These are phyloP conservation scores for Pseudogymnoascus destructans DNA, from an alignment of 2,329 filamentous ascomycete genomes.

Conservation along the genomic window DNA sequence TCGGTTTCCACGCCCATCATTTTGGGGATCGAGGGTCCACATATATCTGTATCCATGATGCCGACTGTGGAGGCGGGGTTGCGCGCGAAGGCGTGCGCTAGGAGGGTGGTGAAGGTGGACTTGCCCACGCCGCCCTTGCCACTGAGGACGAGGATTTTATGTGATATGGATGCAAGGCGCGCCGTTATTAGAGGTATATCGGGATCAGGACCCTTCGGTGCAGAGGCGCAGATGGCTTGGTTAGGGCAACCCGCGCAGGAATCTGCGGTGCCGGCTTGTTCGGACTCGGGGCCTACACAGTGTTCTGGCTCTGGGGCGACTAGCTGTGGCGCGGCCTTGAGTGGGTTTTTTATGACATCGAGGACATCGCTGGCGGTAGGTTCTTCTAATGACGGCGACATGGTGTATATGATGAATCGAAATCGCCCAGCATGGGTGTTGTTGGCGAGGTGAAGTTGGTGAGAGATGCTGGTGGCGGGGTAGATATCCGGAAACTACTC, in stretches of 20 bases:
- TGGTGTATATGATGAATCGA: slow-evolving; percentile 28
- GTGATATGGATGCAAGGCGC: slow-evolving; percentile 66
- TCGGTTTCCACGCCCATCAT: slow-evolving; percentile 97
- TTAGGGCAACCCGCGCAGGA: slow-evolving; percentile 93
- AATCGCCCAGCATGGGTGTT: background rate
- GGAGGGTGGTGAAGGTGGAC: slow-evolving; percentile 79
- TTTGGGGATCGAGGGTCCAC: slow-evolving; percentile 89
- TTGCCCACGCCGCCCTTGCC: slow-evolving; percentile 97
- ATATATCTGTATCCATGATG: slow-evolving; percentile 97
- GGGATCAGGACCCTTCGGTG: slow-evolving; percentile 88
- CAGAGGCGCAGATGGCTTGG: slow-evolving; percentile 85
- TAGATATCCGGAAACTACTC: background rate
- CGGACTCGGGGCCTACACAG: slow-evolving; percentile 80
- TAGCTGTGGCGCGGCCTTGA: slow-evolving; percentile 68
- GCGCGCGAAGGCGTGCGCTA: slow-evolving; percentile 78
- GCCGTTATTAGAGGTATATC: slow-evolving; percentile 81
- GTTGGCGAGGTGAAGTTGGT: background rate
- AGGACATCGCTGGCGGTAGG: slow-evolving; percentile 37
- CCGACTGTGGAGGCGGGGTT: slow-evolving; percentile 71
- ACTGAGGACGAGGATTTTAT: slow-evolving; percentile 85
- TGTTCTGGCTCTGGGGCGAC: slow-evolving; percentile 94
- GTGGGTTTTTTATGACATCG: slow-evolving; percentile 60
- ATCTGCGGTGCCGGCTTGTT: slow-evolving; percentile 57
- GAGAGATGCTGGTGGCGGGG: background rate
- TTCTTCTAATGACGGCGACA: slow-evolving; percentile 74